Base-by-base conservation (phyloP, 2,329 filamentous ascomycete genomes). In the Plenodomus biglobosus region DNA sequence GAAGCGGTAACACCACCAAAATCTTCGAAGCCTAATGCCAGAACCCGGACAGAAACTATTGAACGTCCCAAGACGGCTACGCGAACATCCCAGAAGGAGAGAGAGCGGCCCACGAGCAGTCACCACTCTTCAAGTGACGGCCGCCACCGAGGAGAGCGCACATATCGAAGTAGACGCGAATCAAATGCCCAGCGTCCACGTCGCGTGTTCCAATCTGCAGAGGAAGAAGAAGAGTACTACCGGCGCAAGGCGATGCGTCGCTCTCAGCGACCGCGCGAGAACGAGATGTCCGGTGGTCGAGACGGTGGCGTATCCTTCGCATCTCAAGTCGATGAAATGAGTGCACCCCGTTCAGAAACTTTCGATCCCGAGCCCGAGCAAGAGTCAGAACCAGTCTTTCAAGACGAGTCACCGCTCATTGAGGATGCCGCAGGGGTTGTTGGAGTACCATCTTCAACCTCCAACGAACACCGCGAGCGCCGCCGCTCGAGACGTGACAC, bases 181-280 rank as follows among this genome's bases (percentile, higher is more conserved):
- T 70, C 65, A 11, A 59, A 62, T 17, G 11, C 27, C 6, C 57
- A 62, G 6, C 60, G 60, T 24, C 61, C 56, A 32, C 60, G 55
- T 4, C 59, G 48, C 15, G 46, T 57, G 1, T 69, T 68, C 46
- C 59, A 58, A 8, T 64, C 59, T 3, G 47, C 59, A 13, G 63
- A 67, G 40, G 66, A 71, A 21, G 68, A 71, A 45, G 62, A 59
- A 10, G 66, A 65, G 15, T 69, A 71, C 53, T 59, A 62, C 30
- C 56, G 52, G 3, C 54, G 53, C 30, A 71, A 70, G 38, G 65
- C 68, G 43, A 63, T 61, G 39, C 59, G 65, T 10, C 52, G 66
- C 22, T 59, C 59, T 7, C 55, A 55, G 24, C 58, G 61, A 40
- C 54, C 59, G 17, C 53, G 50, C 22, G 64, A 69, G 24, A 35